Base-by-base conservation (phyloP, 2,329 filamentous ascomycete species). In the Metarhizium rileyi region DNA sequence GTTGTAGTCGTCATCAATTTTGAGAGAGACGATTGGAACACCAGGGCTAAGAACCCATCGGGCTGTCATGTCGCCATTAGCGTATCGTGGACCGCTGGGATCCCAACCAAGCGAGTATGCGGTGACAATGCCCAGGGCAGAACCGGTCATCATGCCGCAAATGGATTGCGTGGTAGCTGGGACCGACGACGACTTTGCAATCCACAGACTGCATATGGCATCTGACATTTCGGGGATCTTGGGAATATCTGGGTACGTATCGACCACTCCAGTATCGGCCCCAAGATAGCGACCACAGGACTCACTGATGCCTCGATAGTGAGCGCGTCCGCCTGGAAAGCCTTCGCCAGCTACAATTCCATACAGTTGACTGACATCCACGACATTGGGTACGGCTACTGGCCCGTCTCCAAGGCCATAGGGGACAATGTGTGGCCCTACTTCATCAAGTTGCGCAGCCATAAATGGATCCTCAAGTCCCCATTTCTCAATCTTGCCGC, bases 41-140 rank as follows among this genome's bases (percentile, higher is more conserved):
- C 93, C 93, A 3, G 93, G 93, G 61, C 89, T 90, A 12, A 97
- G 73, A 9, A 88, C 83, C 91, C 91, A 97, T 56, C 86, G 86
- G 30, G 87, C 87, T 36, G 88, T 95, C 56, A 93, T 77, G 59
- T 94, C 86, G 4, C 90, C 90, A 38, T 81, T 80, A 35, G 76
- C 73, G 55, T 84, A 80, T 50, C 84, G 77, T 48, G 80, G 74
- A 46, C 84, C 80, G 23, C 79, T 69, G 3, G 63, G 60, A 46
- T 78, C 74, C 50, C 70, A 67, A 23, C 85, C 86, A 1, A 96
- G 71, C 20, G 87, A 84, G 68, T 93, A 96, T 0, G 88, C 77
- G 1, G 87, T 87, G 38, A 97, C 75, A 2, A 95, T 76, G 38
- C 91, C 91, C 9, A 87, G 76, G 3, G 90, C 88, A 20, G 90